These are phyloP conservation scores for Mercurialis annua DNA, from an alignment of 345 rosid genomes.

Conservation along the genomic window DNA sequence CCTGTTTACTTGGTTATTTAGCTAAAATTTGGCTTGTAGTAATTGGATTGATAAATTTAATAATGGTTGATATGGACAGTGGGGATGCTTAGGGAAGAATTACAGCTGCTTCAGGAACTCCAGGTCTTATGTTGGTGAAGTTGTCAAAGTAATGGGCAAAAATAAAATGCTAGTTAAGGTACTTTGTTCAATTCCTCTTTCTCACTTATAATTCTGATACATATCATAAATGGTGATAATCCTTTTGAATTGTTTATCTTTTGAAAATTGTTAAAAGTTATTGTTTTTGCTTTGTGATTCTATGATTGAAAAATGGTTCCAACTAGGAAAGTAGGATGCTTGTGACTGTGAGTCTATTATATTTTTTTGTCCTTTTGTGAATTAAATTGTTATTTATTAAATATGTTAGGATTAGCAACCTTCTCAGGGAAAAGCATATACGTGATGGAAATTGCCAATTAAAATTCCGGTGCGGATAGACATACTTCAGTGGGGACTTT, in stretches of 20 bases:
- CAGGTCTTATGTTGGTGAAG: conserved; percentile 99
- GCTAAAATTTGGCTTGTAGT: neutral
- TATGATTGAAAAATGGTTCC: neutral
- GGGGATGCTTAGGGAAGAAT: conserved; percentile 91
- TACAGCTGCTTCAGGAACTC: conserved; percentile 98
- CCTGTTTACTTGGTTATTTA: neutral
- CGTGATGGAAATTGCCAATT: neutral
- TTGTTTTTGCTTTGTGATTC: neutral
- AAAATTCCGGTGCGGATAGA: neutral
- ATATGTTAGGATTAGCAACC: neutral
- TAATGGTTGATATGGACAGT: conserved; percentile 37
- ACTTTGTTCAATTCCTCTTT: neutral
- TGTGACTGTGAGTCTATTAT: neutral
- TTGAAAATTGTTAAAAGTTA: neutral
- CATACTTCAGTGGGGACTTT: neutral
- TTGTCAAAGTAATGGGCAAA: conserved; percentile 98
- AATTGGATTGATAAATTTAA: neutral
- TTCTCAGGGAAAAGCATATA: neutral
- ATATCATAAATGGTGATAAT: neutral
- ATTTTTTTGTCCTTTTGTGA: neutral
- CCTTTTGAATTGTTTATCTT: neutral
- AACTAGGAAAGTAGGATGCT: neutral
- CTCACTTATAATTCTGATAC: no score
- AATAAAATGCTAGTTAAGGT: conserved; percentile 96
- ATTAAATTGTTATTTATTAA: neutral